These are phyloP conservation scores for Athelia sp. DNA, from an alignment of 1,284 basidiomycete species.

Conservation along the genomic window DNA sequence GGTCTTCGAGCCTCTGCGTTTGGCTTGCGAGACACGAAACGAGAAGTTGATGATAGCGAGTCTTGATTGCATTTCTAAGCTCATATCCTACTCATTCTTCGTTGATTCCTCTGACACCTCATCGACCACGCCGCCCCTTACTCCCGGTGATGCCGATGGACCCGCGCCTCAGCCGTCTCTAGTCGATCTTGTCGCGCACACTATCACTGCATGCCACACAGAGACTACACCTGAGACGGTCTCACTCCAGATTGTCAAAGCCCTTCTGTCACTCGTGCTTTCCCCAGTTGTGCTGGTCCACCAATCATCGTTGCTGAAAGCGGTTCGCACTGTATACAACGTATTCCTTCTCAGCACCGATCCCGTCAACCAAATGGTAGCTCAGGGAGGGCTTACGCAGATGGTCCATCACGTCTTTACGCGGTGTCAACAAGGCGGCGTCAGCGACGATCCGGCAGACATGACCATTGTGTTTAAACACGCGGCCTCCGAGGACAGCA, in stretches of 20 bases:
- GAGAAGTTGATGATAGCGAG: conserved; percentile 94
- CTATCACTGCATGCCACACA: conserved; percentile 89
- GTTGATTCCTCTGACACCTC: conserved; percentile 51
- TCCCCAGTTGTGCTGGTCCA: conserved; percentile 86
- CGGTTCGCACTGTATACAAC: conserved; percentile 95
- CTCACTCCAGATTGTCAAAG: conserved; percentile 93
- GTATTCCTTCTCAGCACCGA: conserved; percentile 89
- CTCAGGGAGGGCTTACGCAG: conserved; percentile 93
- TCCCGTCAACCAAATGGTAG: conserved; percentile 91
- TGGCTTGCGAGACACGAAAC: conserved; percentile 90
- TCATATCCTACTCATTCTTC: conserved; percentile 96
- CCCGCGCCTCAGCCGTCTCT: conserved; percentile 60
- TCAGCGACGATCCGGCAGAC: conserved; percentile 17
- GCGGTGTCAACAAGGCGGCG: conserved; percentile 47
- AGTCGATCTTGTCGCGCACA: conserved; percentile 89
- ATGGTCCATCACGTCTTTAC: conserved; percentile 96
- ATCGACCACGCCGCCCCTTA: conserved; percentile 57
- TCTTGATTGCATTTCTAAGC: conserved; percentile 92
- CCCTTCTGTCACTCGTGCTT: conserved; percentile 82
- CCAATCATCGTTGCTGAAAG: conserved; percentile 90
- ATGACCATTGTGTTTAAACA: background rate
- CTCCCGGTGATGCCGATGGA: conserved; percentile 41
- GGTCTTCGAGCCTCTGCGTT: conserved; percentile 87
- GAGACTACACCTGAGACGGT: conserved; percentile 86
- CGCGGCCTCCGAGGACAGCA: background rate